Conservation (phyloP, 176 grass and related monocot genomes). For the Musa acuminata region DNA sequence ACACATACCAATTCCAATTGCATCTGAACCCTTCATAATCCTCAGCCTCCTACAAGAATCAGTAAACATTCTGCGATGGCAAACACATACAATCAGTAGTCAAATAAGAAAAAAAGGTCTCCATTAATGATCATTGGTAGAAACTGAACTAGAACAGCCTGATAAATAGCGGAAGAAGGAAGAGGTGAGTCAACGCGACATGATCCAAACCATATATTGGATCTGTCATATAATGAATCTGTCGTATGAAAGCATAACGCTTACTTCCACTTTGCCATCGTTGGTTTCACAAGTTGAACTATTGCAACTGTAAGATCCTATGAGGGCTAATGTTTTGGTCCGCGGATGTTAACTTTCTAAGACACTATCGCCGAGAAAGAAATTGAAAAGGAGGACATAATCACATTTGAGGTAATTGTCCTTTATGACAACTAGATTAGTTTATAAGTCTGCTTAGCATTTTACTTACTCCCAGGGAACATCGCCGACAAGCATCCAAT, state of each 20-base stretch:
- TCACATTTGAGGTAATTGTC: background rate
- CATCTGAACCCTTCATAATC: constrained; percentile 65
- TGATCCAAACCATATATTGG: too few species aligned
- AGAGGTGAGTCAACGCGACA: too few species aligned
- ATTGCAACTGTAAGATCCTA: too few species aligned
- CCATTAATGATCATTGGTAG: too few species aligned
- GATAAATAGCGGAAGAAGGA: too few species aligned
- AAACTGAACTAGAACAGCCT: too few species aligned
- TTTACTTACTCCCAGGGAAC: constrained; percentile 66
- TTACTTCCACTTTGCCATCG: too few species aligned
- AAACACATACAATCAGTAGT: background rate
- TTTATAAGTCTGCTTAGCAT: background rate
- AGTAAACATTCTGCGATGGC: constrained; percentile 40
- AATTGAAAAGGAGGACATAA: background rate
- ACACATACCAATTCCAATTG: constrained; percentile 44
- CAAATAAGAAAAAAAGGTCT: background rate
- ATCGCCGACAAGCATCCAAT: constrained; percentile 80
- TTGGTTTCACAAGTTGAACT: too few species aligned
- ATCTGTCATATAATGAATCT: too few species aligned
- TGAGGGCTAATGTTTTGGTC: too few species aligned
- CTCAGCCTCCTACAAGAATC: constrained; percentile 45
- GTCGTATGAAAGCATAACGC: too few species aligned
- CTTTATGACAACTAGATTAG: background rate
- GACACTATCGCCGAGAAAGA: background rate
- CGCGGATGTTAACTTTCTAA: too few species aligned